Evolutionary conservation across 306 rosid species (phyloP), one percentile per base, ranked within the genome.

Genomic region (Malus sylvestris): DNA sequence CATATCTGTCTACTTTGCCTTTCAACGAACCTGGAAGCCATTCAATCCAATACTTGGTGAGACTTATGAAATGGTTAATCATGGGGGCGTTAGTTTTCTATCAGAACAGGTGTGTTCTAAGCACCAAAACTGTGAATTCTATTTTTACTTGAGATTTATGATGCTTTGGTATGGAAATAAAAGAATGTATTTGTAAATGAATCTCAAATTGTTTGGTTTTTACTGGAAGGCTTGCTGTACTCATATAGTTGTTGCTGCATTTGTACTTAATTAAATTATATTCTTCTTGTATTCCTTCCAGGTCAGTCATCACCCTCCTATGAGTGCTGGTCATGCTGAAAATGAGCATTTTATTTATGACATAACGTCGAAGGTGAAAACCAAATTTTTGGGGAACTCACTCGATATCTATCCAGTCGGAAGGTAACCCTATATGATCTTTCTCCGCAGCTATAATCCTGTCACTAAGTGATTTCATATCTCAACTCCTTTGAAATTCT

Each of bases 281-380:
- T 68, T 76, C 53, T 7, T 71, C 53, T 4, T 67, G 30, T 73
- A 40, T 45, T 23, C 35, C 32, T 82, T 82, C 75, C 87, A 94
- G 98, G 96, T 94, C 53, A 86, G 97, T 79, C 98, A 94, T 86
- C 98, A 93, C 81, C 98, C 97, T 76, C 98, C 98, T 72, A 93
- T 87, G 93, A 85, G 98, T 85, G 98, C 94, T 72, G 98, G 87
- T 68, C 98, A 91, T 70, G 96, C 98, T 25, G 98, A 94, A 86
- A 94, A 94, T 66, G 94, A 90, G 79, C 96, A 91, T 77, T 94
- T 94, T 82, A 77, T 89, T 59, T 94, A 94, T 77, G 95, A 91
- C 59, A 87, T 91, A 76, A 90, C 98, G 13, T 94, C 98, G n/a
- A 94, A 94, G 91, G 84, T 94, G 79, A 94, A 91, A 70, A 94